A percentile compares a stretch with the other conserved stretches of the same genome.
phyloP scores from a whole-genome alignment of 148 eudicot species.

The Bassia scoparia region DNA sequence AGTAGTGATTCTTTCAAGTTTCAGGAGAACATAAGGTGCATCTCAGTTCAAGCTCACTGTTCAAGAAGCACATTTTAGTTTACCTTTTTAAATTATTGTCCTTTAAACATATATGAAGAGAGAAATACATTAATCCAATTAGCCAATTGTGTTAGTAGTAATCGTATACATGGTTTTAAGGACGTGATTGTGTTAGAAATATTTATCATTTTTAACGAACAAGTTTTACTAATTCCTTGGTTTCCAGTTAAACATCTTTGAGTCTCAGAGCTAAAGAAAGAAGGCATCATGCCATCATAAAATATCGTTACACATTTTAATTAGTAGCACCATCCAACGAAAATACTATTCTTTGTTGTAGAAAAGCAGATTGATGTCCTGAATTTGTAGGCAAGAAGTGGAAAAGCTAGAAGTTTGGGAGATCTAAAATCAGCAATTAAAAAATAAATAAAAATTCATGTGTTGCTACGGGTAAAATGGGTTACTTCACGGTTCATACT shows the following conservation, averaged over 20 bases:
- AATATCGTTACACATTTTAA: not conserved
- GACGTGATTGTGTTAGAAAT: too few relatives aligned
- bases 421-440: not conserved
- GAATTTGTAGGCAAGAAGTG: not conserved
- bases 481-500: not conserved
- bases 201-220: too few relatives aligned
- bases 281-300: not conserved
- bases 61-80: not conserved
- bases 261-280: too few relatives aligned
- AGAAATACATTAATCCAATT: not conserved
- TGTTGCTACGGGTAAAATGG: too few relatives aligned
- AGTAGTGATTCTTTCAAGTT: not conserved
- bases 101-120: not conserved
- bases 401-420: not conserved
- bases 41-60: not conserved
- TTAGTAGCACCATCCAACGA: not conserved
- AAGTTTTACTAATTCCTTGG: too few relatives aligned
- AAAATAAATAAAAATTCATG: too few relatives aligned
- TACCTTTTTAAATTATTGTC: not conserved
- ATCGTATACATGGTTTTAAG: too few relatives aligned
- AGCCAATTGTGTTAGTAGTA: too few relatives aligned
- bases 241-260: too few relatives aligned
- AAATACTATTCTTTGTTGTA: not conserved
- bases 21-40: not conserved
- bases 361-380: not conserved